These are phyloP conservation scores for Colletotrichum melonis DNA, from an alignment of 2,329 filamentous ascomycete species.

Conservation along the genomic window DNA sequence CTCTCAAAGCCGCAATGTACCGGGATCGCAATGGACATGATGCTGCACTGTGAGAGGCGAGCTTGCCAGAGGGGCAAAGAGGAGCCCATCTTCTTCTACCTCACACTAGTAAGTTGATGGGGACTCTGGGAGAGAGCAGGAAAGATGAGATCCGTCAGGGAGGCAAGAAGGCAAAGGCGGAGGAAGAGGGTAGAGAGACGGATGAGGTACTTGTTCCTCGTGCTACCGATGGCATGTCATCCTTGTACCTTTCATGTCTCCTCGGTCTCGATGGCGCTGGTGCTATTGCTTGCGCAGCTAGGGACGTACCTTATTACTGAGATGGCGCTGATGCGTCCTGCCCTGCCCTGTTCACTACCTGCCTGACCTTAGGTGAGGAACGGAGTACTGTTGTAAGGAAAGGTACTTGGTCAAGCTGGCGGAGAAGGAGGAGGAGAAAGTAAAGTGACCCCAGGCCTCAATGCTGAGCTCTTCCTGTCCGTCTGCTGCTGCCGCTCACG, in stretches of 20 bases:
- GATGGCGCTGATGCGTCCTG: background rate
- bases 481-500: slow-evolving; percentile 28
- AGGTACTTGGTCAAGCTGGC: background rate
- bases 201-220: background rate
- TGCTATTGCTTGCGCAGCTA: background rate
- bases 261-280: background rate
- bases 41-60: background rate
- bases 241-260: background rate
- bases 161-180: background rate
- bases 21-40: background rate
- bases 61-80: background rate
- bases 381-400: no score
- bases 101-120: no score
- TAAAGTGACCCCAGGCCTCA: background rate
- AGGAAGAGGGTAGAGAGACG: background rate
- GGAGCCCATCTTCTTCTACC: background rate
- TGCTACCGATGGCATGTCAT: background rate
- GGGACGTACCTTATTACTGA: background rate
- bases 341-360: no score
- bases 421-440: no score
- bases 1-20: background rate
- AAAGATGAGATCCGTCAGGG: background rate
- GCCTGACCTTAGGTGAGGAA: no score
- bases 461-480: background rate
- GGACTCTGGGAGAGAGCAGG: background rate